Base-by-base conservation (phyloP, 176 grass and related monocot genomes). In the Zoysia pacifica region DNA sequence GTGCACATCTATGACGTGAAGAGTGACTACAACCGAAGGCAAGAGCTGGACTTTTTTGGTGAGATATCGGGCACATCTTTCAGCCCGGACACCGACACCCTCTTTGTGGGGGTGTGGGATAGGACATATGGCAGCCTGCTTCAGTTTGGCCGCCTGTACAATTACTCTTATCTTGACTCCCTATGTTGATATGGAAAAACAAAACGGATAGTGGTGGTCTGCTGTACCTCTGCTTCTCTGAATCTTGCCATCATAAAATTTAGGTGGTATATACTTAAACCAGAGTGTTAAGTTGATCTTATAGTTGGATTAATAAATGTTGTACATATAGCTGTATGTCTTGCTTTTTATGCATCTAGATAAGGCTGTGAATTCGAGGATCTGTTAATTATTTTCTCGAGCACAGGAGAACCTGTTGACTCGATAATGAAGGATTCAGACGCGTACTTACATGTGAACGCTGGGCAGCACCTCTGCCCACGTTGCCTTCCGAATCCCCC, bases 21-120 rank as follows among this genome's bases (percentile, higher is more conserved):
- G 82, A 93, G 89, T n/a, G 88, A 88, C 35, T 99, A 93, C 74
- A 85, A 86, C 36, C 89, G 67, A 72, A 76, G 82, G 51, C 96
- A 98, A 72, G 96, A 98, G 84, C 68, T 98, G 36, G 96, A 98
- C 77, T 94, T 98, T 79, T 98, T 98, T 62, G 96, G 96, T 15
- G 92, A 98, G 79, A 89, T 98, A 78, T 91, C 90, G 28, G 96
- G 96, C 44, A 77, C 90, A n/a, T 91, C 86, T 18, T 94, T 98
- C 64, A 94, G 92, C 63, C 96, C 92, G 0, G 92, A 98, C 75
- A 93, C 90, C 2, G 88, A 98, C 51, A 56, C 82, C 4, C 88
- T 98, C n/a, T 94, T 94, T 54, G 88, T 98, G 1, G 96, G 96
- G 35, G 92, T 98, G 15, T 91, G 89, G 82, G 92, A 98, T 83